phyloP scores from a whole-genome alignment of 306 rosid genomes.

The Begonia loranthoides region DNA sequence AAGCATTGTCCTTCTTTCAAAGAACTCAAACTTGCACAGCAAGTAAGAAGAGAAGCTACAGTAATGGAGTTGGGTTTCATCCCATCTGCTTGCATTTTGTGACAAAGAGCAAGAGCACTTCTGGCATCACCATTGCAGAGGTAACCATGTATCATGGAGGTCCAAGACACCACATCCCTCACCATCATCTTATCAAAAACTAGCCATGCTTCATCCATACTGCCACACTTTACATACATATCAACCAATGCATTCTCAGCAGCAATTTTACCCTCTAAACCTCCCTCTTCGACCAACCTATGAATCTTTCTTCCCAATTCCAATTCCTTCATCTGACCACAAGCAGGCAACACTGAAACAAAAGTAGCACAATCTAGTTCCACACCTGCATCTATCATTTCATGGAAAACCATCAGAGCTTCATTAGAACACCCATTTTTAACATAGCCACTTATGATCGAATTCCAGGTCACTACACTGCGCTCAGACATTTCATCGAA shows the following conservation, averaged over 20 bases:
- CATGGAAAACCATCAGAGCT: conserved; percentile 34
- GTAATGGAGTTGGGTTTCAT: conserved; percentile 56
- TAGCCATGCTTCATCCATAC: conserved; percentile 38
- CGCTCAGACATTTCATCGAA: conserved; percentile 47
- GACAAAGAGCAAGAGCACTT: conserved; percentile 50
- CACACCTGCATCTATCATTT: conserved; percentile 47
- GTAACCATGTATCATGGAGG: conserved; percentile 66
- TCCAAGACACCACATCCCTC: conserved; percentile 86
- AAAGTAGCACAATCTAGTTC: conserved; percentile 62
- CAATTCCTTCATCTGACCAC: conserved; percentile 43
- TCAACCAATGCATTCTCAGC: conserved; percentile 62
- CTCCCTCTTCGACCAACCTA: conserved; percentile 33
- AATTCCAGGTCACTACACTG: conserved; percentile 73
- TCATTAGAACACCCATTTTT: conserved; percentile 34
- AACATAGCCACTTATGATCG: conserved; percentile 61
- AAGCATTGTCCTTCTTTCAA: conserved; percentile 46
- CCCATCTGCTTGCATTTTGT: conserved; percentile 46
- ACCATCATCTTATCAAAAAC: conserved; percentile 27
- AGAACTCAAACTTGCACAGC: conserved; percentile 41
- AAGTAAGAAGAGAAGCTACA: conserved; percentile 55
- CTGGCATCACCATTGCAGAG: conserved; percentile 47
- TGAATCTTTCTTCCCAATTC: conserved; percentile 47
- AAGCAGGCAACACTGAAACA: conserved; percentile 67
- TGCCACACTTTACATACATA: conserved; percentile 68
- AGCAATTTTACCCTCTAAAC: conserved; percentile 32